Evolutionary conservation across 345 rosid species (phyloP), one percentile per base, ranked within the genome.

Genomic region (Euphorbia lathyris): DNA sequence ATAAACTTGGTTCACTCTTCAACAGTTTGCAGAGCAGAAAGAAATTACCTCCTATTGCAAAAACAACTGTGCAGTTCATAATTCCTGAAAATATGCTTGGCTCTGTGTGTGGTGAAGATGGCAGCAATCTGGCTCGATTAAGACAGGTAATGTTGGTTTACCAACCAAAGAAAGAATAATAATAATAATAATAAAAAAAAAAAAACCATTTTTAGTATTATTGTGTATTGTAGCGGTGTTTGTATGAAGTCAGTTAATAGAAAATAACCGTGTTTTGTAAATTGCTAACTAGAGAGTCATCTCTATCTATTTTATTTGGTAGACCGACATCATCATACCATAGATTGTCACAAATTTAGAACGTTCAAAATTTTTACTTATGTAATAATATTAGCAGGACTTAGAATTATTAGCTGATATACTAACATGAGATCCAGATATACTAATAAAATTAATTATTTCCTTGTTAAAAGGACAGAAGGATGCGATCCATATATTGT

Each of bases 81-180:
- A 22, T 72, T 29, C 66, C 76, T 43, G 76, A 65, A 57, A 65
- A 56, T 29, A 58, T 57, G 38, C 23, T 72, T 34, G 57, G 25
- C 58, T 58, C 70, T 72, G 43, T 72, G 9, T 72, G 42, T 57
- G 76, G 76, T 4, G 48, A 72, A 47, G 65, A 58, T 30, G 76
- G 70, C 51, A 30, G 48, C 76, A 72, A 65, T 57, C 65, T 72
- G 23, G 26, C 43, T 63, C 52, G 53, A 27, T n/a, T 72, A 56
- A 56, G 65, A 65, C 69, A 72, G 76, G 76, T 72, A 66, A 71
- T 11, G 10, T 32, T 27, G 30, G 32, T 65, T 42, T 26, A 20
- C 32, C 20, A 5, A 4, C 55, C 32, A 63, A 30, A 51, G 9
- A 43, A 1, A 47, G 7, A 9, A 17, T 22, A 26, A n/a, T n/a